Evolutionary conservation across 352 stramenopile genomes (phyloP), one percentile per base, ranked within the genome.

Genomic region (Globisporangium nunn): DNA sequence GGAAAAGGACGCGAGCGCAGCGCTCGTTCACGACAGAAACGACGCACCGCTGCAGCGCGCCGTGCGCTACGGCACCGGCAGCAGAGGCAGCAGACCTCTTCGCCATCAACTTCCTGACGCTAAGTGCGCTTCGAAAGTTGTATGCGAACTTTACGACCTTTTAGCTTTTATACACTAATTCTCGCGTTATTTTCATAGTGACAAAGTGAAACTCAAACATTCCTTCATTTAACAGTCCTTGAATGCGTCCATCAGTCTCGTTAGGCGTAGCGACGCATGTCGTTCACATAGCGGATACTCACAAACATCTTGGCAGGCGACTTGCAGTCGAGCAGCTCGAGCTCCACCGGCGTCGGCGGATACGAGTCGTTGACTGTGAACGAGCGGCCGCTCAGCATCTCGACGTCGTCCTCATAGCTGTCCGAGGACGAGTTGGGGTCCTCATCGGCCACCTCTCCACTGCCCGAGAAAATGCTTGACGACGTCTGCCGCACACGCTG

Each of bases 221-320:
- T n/a, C 28, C 31, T 17, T 30, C 45, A 12, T 10, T 40, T 35
- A 41, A 29, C 5, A 23, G 3, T 2, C 0, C 55, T 68, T n/a
- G n/a, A n/a, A n/a, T n/a, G n/a, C n/a, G n/a, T n/a, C n/a, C n/a
- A n/a, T n/a, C n/a, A n/a, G n/a, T n/a, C n/a, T n/a, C n/a, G n/a
- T n/a, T 78, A 91, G 1, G 70, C 71, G 54, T 90, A 90, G 35
- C 81, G 80, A 14, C 85, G 81, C 77, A 95, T 87, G 61, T 92
- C 80, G 61, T 95, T 95, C 58, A 95, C 80, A 58, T 95, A 95
- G 33, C 83, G 83, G 29, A 95, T 79, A 63, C 78, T 91, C 46
- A 95, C 61, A 50, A 74, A 84, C 52, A 95, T 79, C 52, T 78
- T 92, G 45, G 81, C 79, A 12, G 70, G 53, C 23, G 70, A 67